These are phyloP conservation scores for Tulasnella sp. DNA, from an alignment of 768 basidiomycete genomes.

Conservation along the genomic window DNA sequence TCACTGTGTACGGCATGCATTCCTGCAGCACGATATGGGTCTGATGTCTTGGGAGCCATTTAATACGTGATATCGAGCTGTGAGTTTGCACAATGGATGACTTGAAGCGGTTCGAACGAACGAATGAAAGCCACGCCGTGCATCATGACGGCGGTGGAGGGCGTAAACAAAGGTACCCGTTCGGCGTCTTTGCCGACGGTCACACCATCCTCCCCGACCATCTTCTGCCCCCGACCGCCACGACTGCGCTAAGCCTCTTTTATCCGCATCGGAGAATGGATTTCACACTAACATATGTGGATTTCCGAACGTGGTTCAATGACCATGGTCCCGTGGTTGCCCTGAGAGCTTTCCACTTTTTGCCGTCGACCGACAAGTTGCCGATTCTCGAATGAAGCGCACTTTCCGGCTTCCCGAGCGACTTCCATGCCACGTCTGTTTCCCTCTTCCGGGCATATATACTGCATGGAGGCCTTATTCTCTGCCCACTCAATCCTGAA, in stretches of 20 bases:
- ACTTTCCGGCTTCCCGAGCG: not conserved
- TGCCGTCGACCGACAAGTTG: not conserved
- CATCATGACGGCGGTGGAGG: no score
- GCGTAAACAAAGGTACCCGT: no score
- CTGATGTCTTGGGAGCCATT: no score
- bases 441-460: not conserved
- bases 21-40: no score
- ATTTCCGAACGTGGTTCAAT: slow-evolving; percentile 14
- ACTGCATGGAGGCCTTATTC: not conserved
- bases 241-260: not conserved
- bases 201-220: not conserved
- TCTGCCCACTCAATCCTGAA: not conserved
- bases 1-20: no score
- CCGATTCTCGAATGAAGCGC: not conserved
- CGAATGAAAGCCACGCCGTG: no score
- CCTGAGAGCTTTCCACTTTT: slow-evolving; percentile 9
- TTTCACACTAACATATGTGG: not conserved
- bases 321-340: not conserved
- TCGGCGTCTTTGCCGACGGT: not conserved
- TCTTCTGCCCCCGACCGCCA: not conserved
- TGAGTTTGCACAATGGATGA: no score
- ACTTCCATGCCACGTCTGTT: slow-evolving; percentile 11
- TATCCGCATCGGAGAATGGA: not conserved
- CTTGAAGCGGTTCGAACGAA: no score
- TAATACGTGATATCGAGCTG: no score